Base-by-base conservation (phyloP, 306 rosid genomes). In the Glycyrrhiza uralensis region DNA sequence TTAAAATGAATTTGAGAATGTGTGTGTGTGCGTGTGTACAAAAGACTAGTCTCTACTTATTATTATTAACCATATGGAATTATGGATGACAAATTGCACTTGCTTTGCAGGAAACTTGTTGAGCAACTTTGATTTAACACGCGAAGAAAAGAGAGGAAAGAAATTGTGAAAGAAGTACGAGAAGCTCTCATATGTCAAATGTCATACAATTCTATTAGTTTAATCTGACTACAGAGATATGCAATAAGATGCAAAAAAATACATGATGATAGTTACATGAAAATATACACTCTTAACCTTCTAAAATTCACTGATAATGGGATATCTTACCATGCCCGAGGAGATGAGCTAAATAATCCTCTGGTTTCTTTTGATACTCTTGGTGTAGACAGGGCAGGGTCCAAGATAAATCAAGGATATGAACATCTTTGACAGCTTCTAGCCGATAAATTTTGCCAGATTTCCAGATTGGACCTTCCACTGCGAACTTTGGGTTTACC, bases 391-490 rank as follows among this genome's bases (percentile, higher is more conserved):
- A 83, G 20, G 98, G 98, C 64, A 94, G 72, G 23, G 95, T 82
- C 98, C 98, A 94, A 9, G 87, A 81, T 78, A 94, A 73, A 79
- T 91, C 84, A 9, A 94, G 96, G 73, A 73, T 82, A 69, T 91
- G 96, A 58, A 94, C 88, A 82, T 94, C 98, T 82, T 86, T 90
- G 72, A 94, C 97, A 78, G 98, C 99, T 79, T 91, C 89, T 46
- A 91, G 81, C 82, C 87, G 44, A 72, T 94, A 94, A 38, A 91
- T 56, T 83, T 87, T 94, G 68, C 98, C 92, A 15, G 85, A 68
- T 86, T 85, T 84, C 98, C 98, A 94, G 50, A 87, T 81, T 29
- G 98, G 90, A 75, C 84, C 93, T 71, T 86, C 87, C n/a, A 74
- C 88, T 66, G 72, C 76, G 80, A 91, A 89, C 82, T 79, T 77